A percentile compares a stretch with the other conserved stretches of the same genome.
phyloP scores from a whole-genome alignment of 2,329 filamentous ascomycete genomes.

The Fusarium sp. region DNA sequence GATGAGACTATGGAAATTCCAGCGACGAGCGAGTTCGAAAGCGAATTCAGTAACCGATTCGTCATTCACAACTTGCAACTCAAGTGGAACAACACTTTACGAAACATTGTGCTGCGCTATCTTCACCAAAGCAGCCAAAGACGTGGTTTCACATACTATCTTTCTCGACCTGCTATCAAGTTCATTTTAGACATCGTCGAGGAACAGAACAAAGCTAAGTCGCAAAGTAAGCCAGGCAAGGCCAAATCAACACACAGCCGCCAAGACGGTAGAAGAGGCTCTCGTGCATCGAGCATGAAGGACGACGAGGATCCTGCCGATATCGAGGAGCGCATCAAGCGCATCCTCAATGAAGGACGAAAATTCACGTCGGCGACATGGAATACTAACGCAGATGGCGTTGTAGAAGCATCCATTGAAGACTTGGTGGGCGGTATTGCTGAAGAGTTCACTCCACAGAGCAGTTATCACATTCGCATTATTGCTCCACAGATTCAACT shows the following conservation, averaged over 20 bases:
- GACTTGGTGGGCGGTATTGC: conserved; percentile 82
- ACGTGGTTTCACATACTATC: conserved; percentile 96
- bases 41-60: conserved; percentile 98
- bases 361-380: conserved; percentile 72
- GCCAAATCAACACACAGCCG: conserved; percentile 47
- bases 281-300: conserved; percentile 55
- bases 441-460: conserved; percentile 88
- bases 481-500: conserved; percentile 98
- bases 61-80: conserved; percentile 97
- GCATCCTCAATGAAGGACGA: conserved; percentile 85
- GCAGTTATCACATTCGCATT: conserved; percentile 92
- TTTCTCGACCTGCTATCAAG: conserved; percentile 94
- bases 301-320: conserved; percentile 70
- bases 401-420: conserved; percentile 62
- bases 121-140: conserved; percentile 97
- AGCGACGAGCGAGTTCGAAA: conserved; percentile 83
- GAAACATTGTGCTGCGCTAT: conserved; percentile 96
- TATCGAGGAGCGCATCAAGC: conserved; percentile 86
- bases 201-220: conserved; percentile 83
- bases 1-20: conserved; percentile 74
- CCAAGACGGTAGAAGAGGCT: conserved; percentile 48
- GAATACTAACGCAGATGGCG: conserved; percentile 50
- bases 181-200: conserved; percentile 98
- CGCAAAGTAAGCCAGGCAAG: conserved; percentile 48
- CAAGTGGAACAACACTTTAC: conserved; percentile 97